These are phyloP conservation scores for Apiospora pterosperma DNA, from an alignment of 2,329 filamentous ascomycete species.

Conservation along the genomic window DNA sequence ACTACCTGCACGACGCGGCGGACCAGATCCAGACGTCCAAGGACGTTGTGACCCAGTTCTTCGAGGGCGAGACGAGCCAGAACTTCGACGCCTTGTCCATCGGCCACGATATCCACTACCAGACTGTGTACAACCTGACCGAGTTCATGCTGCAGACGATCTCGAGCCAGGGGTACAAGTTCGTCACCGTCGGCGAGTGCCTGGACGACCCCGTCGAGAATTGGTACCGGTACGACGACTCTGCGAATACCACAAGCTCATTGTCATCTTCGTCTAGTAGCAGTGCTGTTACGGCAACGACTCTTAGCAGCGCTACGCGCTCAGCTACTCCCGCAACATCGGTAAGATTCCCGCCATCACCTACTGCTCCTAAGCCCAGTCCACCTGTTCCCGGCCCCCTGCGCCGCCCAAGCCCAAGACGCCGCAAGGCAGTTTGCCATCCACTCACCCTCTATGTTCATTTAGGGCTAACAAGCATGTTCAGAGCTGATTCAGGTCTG, in stretches of 20 bases:
- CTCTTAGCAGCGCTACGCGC: neutral
- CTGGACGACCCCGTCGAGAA: conserved; percentile 36
- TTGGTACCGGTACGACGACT: conserved; percentile 34
- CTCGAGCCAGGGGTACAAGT: conserved; percentile 28
- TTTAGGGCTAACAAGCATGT: neutral
- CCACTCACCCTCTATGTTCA: neutral
- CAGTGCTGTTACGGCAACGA: neutral
- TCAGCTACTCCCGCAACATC: neutral
- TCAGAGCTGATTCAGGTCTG: neutral
- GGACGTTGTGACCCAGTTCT: conserved; percentile 44
- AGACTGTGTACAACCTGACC: conserved; percentile 40
- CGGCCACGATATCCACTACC: conserved; percentile 48
- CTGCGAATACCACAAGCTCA: neutral
- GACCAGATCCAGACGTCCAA: conserved; percentile 41
- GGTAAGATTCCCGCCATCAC: neutral
- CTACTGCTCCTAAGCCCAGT: neutral
- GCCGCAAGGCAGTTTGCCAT: neutral
- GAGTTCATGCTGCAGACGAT: conserved; percentile 30
- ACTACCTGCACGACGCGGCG: conserved; percentile 51
- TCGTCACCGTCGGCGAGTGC: conserved; percentile 44
- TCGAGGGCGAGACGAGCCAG: conserved; percentile 28
- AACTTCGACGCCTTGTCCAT: conserved; percentile 45
- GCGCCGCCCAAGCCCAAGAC: neutral
- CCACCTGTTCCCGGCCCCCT: neutral
- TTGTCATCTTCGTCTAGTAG: neutral